Percentiles rank a stretch among this genome's conserved stretches.
Evolutionary conservation across 2,329 filamentous ascomycete species (phyloP).

Genomic region (Graphilbum sp.): DNA sequence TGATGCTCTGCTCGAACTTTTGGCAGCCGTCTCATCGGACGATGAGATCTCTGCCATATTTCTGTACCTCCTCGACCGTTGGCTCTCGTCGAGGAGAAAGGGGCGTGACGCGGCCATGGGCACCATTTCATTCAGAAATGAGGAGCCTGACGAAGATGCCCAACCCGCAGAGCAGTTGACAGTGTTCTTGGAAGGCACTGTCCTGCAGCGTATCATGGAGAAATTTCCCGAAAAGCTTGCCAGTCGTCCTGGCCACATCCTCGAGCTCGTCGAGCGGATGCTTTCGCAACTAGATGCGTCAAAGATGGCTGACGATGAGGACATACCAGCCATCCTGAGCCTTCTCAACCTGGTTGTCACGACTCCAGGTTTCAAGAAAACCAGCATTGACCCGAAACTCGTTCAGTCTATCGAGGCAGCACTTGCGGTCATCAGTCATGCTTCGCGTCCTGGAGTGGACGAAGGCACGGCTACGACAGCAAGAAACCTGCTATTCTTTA

Average conservation of each 20-base stretch:
- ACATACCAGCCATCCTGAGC: slow-evolving; percentile 38
- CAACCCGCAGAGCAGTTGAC: slow-evolving; percentile 23
- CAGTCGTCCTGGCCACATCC: slow-evolving; percentile 44
- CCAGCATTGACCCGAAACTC: slow-evolving; percentile 23
- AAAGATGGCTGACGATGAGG: slow-evolving; percentile 22
- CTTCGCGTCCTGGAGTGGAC: neutral
- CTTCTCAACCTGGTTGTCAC: slow-evolving; percentile 44
- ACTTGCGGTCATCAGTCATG: slow-evolving; percentile 24
- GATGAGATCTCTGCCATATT: slow-evolving; percentile 46
- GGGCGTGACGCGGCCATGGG: slow-evolving; percentile 11
- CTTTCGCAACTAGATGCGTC: slow-evolving; percentile 27
- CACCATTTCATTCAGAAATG: slow-evolving; percentile 12
- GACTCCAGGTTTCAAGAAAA: slow-evolving; percentile 35
- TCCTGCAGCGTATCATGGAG: slow-evolving; percentile 50
- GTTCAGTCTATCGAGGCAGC: slow-evolving; percentile 31
- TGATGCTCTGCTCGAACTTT: slow-evolving; percentile 28
- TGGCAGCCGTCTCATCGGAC: slow-evolving; percentile 32
- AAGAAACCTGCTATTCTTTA: slow-evolving; percentile 35
- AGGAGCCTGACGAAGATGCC: slow-evolving; percentile 12
- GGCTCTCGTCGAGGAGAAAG: slow-evolving; percentile 24
- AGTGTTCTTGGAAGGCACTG: slow-evolving; percentile 39
- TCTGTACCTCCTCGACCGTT: slow-evolving; percentile 38
- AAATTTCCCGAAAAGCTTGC: slow-evolving; percentile 46
- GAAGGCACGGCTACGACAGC: slow-evolving; percentile 33
- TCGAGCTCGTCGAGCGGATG: slow-evolving; percentile 47